Conservation (phyloP, 179 eudicot genomes). For the Vitellaria paradoxa region DNA sequence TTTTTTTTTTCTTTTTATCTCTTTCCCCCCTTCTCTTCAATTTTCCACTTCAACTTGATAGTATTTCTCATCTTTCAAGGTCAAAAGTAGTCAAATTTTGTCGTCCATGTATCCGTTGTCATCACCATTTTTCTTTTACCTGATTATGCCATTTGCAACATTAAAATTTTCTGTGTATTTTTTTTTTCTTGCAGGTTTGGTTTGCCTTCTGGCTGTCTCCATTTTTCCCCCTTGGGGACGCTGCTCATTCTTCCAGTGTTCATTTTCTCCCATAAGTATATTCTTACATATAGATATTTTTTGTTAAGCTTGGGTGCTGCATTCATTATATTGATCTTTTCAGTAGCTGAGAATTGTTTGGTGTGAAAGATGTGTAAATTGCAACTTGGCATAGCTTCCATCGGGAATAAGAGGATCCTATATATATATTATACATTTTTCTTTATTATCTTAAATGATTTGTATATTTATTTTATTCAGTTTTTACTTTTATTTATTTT, state of each 20-base stretch:
- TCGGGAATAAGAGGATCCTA: neutral
- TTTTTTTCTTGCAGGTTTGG: constrained; percentile 6
- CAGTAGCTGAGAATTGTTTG: constrained; percentile 1
- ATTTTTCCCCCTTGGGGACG: constrained; percentile 14
- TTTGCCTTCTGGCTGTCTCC: constrained; percentile 14
- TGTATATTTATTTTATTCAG: too few relatives aligned
- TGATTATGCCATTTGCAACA: neutral
- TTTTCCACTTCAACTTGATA: neutral
- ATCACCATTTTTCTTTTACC: neutral
- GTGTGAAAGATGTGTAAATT: constrained; percentile 13
- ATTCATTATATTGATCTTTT: neutral
- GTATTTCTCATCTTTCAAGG: neutral
- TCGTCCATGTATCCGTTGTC: neutral
- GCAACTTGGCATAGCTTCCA: neutral
- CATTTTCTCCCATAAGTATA: neutral
- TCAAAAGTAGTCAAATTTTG: neutral
- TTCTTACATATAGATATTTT: neutral
- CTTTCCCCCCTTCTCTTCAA: too few relatives aligned
- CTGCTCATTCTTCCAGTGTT: constrained; percentile 2
- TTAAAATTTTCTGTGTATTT: neutral
- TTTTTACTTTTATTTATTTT: too few relatives aligned
- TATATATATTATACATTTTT: neutral
- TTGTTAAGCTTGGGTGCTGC: neutral
- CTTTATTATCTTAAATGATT: too few relatives aligned
- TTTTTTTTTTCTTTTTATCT: too few relatives aligned